phyloP scores from a whole-genome alignment of 345 rosid species.

The Populus davidiana region DNA sequence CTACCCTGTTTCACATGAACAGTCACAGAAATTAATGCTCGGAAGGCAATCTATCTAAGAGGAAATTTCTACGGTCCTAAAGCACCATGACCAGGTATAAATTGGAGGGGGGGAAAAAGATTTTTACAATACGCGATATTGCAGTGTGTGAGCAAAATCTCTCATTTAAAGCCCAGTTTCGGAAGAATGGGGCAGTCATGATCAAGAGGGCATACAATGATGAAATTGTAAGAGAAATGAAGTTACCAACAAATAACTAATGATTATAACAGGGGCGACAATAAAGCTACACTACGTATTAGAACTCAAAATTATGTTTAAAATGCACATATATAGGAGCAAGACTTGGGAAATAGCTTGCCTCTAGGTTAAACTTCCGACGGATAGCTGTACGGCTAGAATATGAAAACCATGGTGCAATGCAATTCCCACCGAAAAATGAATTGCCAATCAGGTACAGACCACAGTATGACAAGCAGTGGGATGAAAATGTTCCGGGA shows the following conservation, averaged over 20 bases:
- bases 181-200: background rate
- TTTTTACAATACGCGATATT: background rate
- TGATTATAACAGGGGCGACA: background rate
- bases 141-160: background rate
- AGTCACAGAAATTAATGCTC: conserved; percentile 17
- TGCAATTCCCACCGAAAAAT: conserved; percentile 65
- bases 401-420: conserved; percentile 88
- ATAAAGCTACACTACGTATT: background rate
- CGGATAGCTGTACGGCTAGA: conserved; percentile 74
- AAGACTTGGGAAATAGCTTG: conserved; percentile 24
- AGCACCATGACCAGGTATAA: background rate
- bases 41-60: background rate
- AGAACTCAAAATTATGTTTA: background rate
- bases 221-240: too few relatives aligned
- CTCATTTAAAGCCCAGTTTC: background rate
- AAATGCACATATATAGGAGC: background rate
- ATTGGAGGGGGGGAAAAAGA: too few relatives aligned
- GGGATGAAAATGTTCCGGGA: conserved; percentile 75
- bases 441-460: conserved; percentile 66
- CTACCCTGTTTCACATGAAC: conserved; percentile 54
- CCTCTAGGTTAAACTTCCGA: conserved; percentile 87
- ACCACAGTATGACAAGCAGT: conserved; percentile 70
- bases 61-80: background rate
- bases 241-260: background rate
- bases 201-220: background rate